These are phyloP conservation scores for Collybiopsis confluens DNA, from an alignment of 768 basidiomycete genomes.

Conservation along the genomic window DNA sequence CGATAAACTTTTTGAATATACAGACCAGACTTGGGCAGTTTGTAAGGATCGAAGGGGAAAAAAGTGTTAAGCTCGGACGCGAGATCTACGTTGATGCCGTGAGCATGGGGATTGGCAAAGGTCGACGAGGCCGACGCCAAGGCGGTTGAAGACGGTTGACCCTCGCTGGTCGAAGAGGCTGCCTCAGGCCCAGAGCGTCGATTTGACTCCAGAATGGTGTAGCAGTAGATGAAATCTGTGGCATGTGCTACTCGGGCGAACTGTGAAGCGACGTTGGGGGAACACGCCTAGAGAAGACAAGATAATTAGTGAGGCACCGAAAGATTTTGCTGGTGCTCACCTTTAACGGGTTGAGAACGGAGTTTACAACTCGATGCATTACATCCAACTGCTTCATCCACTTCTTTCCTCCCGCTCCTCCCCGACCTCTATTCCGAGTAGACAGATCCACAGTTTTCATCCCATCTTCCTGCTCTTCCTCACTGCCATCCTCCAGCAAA, in stretches of 20 bases:
- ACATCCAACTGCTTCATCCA: constrained; percentile 85
- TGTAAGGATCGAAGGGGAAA: constrained; percentile 98
- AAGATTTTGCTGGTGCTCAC: constrained; percentile 30
- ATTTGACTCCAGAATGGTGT: constrained; percentile 88
- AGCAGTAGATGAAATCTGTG: constrained; percentile 91
- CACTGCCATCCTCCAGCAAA: constrained; percentile 58
- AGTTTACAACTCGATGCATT: constrained; percentile 75
- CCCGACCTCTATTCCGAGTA: too few species aligned
- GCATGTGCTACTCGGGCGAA: constrained; percentile 92
- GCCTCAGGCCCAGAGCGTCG: constrained; percentile 51
- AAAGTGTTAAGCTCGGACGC: constrained; percentile 83
- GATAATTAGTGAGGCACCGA: constrained; percentile 1
- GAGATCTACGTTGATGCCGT: constrained; percentile 29
- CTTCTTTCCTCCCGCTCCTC: constrained; percentile 40
- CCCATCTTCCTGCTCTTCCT: constrained; percentile 38
- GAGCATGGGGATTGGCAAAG: background rate
- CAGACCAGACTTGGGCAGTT: constrained; percentile 68
- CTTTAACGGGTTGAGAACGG: constrained; percentile 86
- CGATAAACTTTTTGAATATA: constrained; percentile 85
- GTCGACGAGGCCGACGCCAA: constrained; percentile 17
- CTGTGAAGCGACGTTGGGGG: constrained; percentile 83
- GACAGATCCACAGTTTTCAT: background rate
- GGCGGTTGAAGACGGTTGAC: background rate
- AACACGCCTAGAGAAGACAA: constrained; percentile 61
- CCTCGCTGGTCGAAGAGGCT: constrained; percentile 21